A percentile compares a stretch with the other conserved stretches of the same genome.
Conservation (phyloP, 306 rosid species). For the Prunus dulcis region DNA sequence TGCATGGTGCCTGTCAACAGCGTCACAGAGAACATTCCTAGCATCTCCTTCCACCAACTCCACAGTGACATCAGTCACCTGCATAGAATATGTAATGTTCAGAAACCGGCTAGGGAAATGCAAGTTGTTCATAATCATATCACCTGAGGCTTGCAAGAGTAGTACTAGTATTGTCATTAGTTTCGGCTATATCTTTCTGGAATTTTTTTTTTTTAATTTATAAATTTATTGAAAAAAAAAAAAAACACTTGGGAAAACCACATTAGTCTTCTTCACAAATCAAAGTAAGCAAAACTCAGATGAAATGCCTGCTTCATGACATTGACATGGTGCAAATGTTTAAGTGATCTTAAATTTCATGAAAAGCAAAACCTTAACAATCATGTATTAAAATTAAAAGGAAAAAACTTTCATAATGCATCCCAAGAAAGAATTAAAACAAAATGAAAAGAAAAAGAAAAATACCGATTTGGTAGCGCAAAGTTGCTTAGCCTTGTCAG, state of each 20-base stretch:
- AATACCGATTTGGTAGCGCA: slow-evolving; percentile 47
- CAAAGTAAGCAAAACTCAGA: too few species aligned
- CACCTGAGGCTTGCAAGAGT: neutral
- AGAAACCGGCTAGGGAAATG: neutral
- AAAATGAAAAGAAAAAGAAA: neutral
- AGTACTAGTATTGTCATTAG: neutral
- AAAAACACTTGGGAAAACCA: too few species aligned
- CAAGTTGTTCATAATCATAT: neutral
- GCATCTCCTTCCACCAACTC: slow-evolving; percentile 74
- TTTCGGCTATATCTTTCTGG: neutral
- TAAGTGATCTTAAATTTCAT: too few species aligned
- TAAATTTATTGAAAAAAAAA: too few species aligned
- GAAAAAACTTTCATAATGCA: neutral
- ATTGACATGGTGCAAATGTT: neutral
- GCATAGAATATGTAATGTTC: neutral
- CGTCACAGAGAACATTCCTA: slow-evolving; percentile 71
- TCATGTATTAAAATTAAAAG: neutral
- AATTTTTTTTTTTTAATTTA: too few species aligned
- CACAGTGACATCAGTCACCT: slow-evolving; percentile 39
- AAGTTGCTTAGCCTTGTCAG: slow-evolving; percentile 35
- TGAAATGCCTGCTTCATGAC: neutral
- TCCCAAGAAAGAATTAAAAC: neutral
- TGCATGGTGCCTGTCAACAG: slow-evolving; percentile 66
- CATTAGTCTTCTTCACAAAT: too few species aligned
- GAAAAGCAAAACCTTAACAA: too few species aligned